Percentiles rank a stretch among this genome's conserved stretches.
phyloP scores from a whole-genome alignment of 805 yeast species.

The Ogataea paraovalis region DNA sequence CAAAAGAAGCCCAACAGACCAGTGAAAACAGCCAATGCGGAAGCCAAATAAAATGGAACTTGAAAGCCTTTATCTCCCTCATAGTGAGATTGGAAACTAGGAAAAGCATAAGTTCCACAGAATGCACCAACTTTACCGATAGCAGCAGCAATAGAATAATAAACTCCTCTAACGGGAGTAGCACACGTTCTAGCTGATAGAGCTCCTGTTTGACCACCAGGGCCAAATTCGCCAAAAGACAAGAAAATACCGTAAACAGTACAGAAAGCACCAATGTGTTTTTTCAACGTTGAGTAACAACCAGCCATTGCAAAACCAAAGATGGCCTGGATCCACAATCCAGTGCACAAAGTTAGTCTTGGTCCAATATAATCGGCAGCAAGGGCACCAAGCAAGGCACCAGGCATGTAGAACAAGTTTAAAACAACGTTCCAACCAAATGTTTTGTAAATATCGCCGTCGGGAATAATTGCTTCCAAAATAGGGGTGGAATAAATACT shows the following conservation, averaged over 20 bases:
- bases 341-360: slow-evolving; percentile 66
- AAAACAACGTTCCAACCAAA: slow-evolving; percentile 93
- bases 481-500: slow-evolving; percentile 80
- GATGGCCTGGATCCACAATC: slow-evolving; percentile 68
- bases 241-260: slow-evolving; percentile 86
- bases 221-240: slow-evolving; percentile 89
- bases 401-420: slow-evolving; percentile 86
- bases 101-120: slow-evolving; percentile 86
- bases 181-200: slow-evolving; percentile 84
- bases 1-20: slow-evolving; percentile 65
- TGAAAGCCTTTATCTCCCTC: slow-evolving; percentile 61
- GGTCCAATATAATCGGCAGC: slow-evolving; percentile 86
- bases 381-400: slow-evolving; percentile 82
- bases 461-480: slow-evolving; percentile 53
- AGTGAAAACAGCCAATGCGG: slow-evolving; percentile 69
- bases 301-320: slow-evolving; percentile 86
- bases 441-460: slow-evolving; percentile 59
- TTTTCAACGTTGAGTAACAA: slow-evolving; percentile 47
- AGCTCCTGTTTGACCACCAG: slow-evolving; percentile 88
- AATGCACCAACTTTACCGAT: slow-evolving; percentile 91
- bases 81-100: slow-evolving; percentile 61
- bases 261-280: slow-evolving; percentile 71
- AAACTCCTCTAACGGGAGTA: slow-evolving; percentile 85
- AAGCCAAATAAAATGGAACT: slow-evolving; percentile 79
- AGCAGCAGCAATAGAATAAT: slow-evolving; percentile 90